phyloP scores from a whole-genome alignment of 2,329 filamentous ascomycete species.

The Magnaporthiopsis poae region DNA sequence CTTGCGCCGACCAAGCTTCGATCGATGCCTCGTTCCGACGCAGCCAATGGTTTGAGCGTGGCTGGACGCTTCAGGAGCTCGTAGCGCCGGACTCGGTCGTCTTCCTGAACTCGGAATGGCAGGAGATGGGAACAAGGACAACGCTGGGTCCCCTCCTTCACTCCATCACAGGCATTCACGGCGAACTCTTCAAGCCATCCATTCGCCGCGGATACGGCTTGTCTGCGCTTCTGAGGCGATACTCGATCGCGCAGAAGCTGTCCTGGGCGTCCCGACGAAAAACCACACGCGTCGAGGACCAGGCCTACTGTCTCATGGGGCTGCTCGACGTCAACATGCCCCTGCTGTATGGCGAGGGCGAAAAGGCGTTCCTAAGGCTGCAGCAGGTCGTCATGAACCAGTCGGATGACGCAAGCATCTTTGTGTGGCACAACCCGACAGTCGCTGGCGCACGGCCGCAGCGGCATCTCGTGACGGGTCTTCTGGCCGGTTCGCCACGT shows the following conservation, averaged over 20 bases:
- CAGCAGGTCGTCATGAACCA: slow-evolving; percentile 18
- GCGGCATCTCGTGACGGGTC: neutral
- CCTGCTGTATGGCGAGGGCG: slow-evolving; percentile 19
- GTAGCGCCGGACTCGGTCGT: slow-evolving; percentile 14
- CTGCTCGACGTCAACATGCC: slow-evolving; percentile 20
- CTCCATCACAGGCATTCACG: neutral
- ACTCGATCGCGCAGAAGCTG: slow-evolving; percentile 12
- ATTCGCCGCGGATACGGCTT: neutral
- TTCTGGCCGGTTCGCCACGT: neutral
- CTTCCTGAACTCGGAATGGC: slow-evolving; percentile 18
- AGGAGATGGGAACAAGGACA: slow-evolving; percentile 12
- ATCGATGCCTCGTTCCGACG: neutral
- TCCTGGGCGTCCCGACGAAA: slow-evolving; percentile 17
- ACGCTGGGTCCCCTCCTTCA: neutral
- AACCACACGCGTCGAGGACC: slow-evolving; percentile 16
- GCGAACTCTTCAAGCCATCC: neutral
- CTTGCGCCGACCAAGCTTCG: neutral
- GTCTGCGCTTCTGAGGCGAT: neutral
- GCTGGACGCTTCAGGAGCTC: slow-evolving; percentile 18
- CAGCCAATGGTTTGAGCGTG: slow-evolving; percentile 13
- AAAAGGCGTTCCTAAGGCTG: slow-evolving; percentile 15
- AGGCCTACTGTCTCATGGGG: slow-evolving; percentile 19
- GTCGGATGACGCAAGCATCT: slow-evolving; percentile 17
- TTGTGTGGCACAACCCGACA: slow-evolving; percentile 14
- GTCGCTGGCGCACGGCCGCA: too few species aligned